Percentiles rank a stretch among this genome's conserved stretches.
phyloP scores from a whole-genome alignment of 495 filamentous ascomycete genomes.

The Podospora anserina region DNA sequence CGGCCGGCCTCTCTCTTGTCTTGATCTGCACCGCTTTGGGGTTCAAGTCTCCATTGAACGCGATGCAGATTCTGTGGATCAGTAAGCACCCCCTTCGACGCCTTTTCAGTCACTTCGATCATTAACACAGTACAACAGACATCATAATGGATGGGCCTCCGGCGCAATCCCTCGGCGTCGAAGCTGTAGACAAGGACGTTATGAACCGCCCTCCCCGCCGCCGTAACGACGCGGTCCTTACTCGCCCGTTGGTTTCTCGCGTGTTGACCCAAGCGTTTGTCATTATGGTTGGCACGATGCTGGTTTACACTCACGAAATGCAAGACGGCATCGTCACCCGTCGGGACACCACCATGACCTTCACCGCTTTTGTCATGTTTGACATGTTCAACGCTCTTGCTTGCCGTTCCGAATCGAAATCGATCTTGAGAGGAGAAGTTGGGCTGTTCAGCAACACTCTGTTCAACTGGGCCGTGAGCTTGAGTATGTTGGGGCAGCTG shows the following conservation, averaged over 20 bases:
- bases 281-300: slow-evolving; percentile 88
- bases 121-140: slow-evolving; percentile 55
- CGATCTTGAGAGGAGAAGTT: slow-evolving; percentile 80
- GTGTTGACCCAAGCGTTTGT: slow-evolving; percentile 84
- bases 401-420: slow-evolving; percentile 89
- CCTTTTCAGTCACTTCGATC: slow-evolving; percentile 1
- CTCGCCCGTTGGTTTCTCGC: slow-evolving; percentile 70
- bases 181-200: slow-evolving; percentile 89
- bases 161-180: slow-evolving; percentile 93
- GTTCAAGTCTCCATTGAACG: slow-evolving; percentile 90
- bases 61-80: slow-evolving; percentile 99
- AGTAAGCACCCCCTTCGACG: slow-evolving; percentile 57
- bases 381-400: slow-evolving; percentile 98
- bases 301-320: slow-evolving; percentile 90
- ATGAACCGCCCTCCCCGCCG: slow-evolving; percentile 89
- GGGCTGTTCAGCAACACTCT: slow-evolving; percentile 79
- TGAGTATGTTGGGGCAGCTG: slow-evolving; percentile 78
- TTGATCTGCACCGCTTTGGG: slow-evolving; percentile 87
- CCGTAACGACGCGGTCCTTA: slow-evolving; percentile 80
- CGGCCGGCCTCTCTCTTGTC: slow-evolving; percentile 87
- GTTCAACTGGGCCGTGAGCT: slow-evolving; percentile 91
- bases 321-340: slow-evolving; percentile 75
- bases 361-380: slow-evolving; percentile 96
- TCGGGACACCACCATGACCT: slow-evolving; percentile 98
- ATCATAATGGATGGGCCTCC: slow-evolving; percentile 99